Conservation (phyloP, 2,329 filamentous ascomycete genomes). For the Stachybotrys chlorohalonatus region DNA sequence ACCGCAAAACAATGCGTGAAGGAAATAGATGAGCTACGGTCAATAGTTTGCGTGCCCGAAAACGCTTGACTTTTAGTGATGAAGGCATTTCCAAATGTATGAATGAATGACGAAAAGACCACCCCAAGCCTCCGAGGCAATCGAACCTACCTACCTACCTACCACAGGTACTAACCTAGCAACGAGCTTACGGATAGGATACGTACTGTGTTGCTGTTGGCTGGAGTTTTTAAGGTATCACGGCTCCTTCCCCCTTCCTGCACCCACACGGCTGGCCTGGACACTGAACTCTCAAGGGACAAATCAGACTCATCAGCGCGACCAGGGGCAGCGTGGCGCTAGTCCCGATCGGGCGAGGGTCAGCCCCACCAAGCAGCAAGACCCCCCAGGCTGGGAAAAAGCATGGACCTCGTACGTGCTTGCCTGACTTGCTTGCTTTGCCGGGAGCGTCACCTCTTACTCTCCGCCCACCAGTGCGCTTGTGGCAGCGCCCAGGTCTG, state of each 20-base stretch:
- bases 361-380: background rate
- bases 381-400: background rate
- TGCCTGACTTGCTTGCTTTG: background rate
- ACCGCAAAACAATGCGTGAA: too few relatives aligned
- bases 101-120: too few relatives aligned
- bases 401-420: background rate
- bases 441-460: slow-evolving; percentile 9
- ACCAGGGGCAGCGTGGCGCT: background rate
- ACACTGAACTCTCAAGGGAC: background rate
- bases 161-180: too few relatives aligned
- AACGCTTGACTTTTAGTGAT: too few relatives aligned
- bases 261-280: background rate
- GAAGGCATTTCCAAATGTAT: too few relatives aligned
- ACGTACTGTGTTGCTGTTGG: too few relatives aligned
- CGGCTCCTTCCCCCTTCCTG: background rate
- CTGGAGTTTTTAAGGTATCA: background rate
- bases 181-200: too few relatives aligned
- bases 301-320: background rate
- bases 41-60: too few relatives aligned
- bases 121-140: too few relatives aligned
- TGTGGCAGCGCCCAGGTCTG: slow-evolving; percentile 8
- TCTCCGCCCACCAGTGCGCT: slow-evolving; percentile 2
- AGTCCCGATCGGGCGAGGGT: background rate
- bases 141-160: too few relatives aligned
- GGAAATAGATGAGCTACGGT: too few relatives aligned